These are phyloP conservation scores for Phialophora tarda DNA, from an alignment of 2,329 filamentous ascomycete genomes.

Conservation along the genomic window DNA sequence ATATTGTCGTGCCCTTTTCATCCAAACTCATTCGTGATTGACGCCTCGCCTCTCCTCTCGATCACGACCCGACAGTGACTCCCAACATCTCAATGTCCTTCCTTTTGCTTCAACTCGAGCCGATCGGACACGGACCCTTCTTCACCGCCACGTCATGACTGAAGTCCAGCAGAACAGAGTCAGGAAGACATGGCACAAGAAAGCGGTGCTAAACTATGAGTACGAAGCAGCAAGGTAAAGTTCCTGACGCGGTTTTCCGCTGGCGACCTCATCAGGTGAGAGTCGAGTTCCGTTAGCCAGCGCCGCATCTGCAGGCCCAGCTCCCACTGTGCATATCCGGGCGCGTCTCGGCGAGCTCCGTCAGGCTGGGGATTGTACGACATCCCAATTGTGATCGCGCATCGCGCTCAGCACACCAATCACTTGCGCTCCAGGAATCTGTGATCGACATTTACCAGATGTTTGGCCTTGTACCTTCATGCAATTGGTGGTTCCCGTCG, in stretches of 20 bases:
- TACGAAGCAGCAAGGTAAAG: background rate
- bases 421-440: constrained; percentile 24
- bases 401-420: constrained; percentile 23
- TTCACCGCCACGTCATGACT: background rate
- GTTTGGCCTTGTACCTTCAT: constrained; percentile 16
- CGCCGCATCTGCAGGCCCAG: background rate
- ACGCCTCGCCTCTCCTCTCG: no score
- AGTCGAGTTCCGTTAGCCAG: background rate
- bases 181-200: background rate
- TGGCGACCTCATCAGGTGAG: constrained; percentile 12
- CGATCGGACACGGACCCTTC: background rate
- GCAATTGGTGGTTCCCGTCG: constrained; percentile 29
- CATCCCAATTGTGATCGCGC: constrained; percentile 7
- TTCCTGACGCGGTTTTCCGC: background rate
- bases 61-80: no score
- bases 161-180: background rate
- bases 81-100: no score
- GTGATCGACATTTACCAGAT: constrained; percentile 32
- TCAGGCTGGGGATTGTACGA: constrained; percentile 25
- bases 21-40: no score
- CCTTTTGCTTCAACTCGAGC: no score
- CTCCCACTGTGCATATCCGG: constrained; percentile 1
- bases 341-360: constrained; percentile 36
- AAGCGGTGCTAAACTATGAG: background rate
- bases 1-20: no score